A percentile compares a stretch with the other conserved stretches of the same genome.
Evolutionary conservation across 352 stramenopile species (phyloP).

Genomic region (Pythium dissimile): DNA sequence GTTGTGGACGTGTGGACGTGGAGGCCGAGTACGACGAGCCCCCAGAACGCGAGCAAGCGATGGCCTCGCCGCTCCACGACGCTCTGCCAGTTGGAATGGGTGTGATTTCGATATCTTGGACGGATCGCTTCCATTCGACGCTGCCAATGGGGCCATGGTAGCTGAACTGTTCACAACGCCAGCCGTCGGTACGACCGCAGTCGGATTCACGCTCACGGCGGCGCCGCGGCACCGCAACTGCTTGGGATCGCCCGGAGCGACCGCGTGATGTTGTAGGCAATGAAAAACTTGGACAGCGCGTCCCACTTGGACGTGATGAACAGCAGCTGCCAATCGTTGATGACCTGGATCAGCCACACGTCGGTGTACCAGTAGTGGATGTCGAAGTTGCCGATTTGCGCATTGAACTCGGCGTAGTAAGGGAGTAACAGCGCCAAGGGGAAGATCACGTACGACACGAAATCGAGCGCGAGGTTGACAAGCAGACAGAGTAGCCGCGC

Average conservation of each 20-base stretch:
- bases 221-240: neutral
- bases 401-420: constrained; percentile 15
- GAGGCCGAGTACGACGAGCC: constrained; percentile 5
- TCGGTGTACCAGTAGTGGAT: constrained; percentile 19
- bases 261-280: constrained; percentile 18
- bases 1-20: constrained; percentile 11
- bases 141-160: neutral
- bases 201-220: neutral
- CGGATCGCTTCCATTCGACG: neutral
- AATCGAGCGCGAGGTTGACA: constrained; percentile 12
- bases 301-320: constrained; percentile 16
- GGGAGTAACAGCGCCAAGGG: constrained; percentile 13
- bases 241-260: constrained; percentile 20
- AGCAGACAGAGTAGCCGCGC: constrained; percentile 6
- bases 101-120: too few relatives aligned
- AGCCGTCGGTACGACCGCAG: neutral
- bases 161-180: constrained; percentile 13
- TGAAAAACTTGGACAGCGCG: constrained; percentile 23
- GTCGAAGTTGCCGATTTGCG: constrained; percentile 11
- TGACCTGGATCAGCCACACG: constrained; percentile 19
- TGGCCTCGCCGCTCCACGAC: constrained; percentile 1
- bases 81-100: too few relatives aligned
- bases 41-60: constrained; percentile 15
- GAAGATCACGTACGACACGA: constrained; percentile 21
- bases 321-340: constrained; percentile 21